Conservation (phyloP, 345 rosid species). For the Eucalyptus leucophloia region DNA sequence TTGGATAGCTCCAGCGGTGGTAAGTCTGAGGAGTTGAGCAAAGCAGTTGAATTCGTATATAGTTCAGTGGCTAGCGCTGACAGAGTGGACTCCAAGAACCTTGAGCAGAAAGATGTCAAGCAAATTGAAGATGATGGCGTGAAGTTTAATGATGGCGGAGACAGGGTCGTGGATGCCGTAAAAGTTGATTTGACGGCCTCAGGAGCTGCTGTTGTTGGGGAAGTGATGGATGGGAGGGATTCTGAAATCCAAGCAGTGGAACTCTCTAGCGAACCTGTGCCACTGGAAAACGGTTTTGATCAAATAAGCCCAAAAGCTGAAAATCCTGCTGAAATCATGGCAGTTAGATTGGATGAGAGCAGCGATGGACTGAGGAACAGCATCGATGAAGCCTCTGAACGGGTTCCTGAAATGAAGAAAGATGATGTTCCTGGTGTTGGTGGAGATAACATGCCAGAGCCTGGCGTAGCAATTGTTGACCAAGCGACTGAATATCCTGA, state of each 20-base stretch:
- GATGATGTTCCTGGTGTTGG: neutral
- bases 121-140: conserved; percentile 12
- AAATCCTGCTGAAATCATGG: neutral
- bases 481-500: neutral
- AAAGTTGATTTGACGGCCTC: conserved; percentile 3
- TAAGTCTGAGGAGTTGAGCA: neutral
- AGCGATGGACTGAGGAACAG: neutral
- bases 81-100: neutral
- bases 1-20: neutral
- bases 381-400: neutral
- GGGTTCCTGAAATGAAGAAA: neutral
- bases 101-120: conserved; percentile 1
- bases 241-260: conserved; percentile 11
- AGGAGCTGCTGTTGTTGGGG: conserved; percentile 21
- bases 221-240: conserved; percentile 11
- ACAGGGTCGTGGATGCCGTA: conserved; percentile 17
- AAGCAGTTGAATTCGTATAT: neutral
- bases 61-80: neutral
- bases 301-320: conserved; percentile 8
- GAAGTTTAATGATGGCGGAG: conserved; percentile 14
- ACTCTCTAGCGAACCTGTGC: neutral
- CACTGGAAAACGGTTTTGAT: conserved; percentile 39
- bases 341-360: neutral
- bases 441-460: neutral
- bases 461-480: neutral